Evolutionary conservation across 495 filamentous ascomycete species (phyloP).

Genomic region (Penicillium bovifimosum): DNA sequence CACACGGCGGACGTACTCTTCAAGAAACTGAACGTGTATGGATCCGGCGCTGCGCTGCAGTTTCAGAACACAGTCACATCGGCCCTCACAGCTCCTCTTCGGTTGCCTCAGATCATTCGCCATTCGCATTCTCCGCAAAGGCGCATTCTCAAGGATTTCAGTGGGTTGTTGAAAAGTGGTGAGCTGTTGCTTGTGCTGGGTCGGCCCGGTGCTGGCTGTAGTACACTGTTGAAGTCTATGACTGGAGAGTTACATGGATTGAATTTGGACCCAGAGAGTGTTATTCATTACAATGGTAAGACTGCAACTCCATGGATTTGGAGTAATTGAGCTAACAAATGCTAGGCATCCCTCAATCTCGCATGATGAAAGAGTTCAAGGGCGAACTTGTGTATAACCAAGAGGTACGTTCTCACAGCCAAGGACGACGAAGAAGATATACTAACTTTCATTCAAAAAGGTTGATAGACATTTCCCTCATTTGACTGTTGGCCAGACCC

Average conservation of each 20-base stretch:
- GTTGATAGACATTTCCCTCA: conserved; percentile 59
- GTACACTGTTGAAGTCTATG: conserved; percentile 36
- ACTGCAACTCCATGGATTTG: neutral
- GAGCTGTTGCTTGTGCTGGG: conserved; percentile 36
- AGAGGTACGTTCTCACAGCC: conserved; percentile 28
- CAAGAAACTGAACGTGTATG: conserved; percentile 45
- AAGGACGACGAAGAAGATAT: neutral
- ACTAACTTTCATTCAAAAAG: conserved; percentile 2
- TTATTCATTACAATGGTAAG: conserved; percentile 44
- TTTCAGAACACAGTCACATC: conserved; percentile 46
- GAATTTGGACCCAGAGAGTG: conserved; percentile 29
- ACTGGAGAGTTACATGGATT: conserved; percentile 33
- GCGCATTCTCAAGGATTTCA: conserved; percentile 34
- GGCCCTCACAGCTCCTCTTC: conserved; percentile 39
- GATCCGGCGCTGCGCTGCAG: conserved; percentile 46
- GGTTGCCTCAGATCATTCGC: conserved; percentile 19
- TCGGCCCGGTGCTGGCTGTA: conserved; percentile 37
- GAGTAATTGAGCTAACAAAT: neutral
- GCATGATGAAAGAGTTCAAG: conserved; percentile 40
- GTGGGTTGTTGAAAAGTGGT: conserved; percentile 32
- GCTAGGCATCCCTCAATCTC: conserved; percentile 18
- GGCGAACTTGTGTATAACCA: conserved; percentile 58
- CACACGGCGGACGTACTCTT: conserved; percentile 39
- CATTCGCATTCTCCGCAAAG: conserved; percentile 18
- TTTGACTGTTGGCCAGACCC: conserved; percentile 57